phyloP scores from a whole-genome alignment of 345 rosid genomes.

The Iberis pinnata region DNA sequence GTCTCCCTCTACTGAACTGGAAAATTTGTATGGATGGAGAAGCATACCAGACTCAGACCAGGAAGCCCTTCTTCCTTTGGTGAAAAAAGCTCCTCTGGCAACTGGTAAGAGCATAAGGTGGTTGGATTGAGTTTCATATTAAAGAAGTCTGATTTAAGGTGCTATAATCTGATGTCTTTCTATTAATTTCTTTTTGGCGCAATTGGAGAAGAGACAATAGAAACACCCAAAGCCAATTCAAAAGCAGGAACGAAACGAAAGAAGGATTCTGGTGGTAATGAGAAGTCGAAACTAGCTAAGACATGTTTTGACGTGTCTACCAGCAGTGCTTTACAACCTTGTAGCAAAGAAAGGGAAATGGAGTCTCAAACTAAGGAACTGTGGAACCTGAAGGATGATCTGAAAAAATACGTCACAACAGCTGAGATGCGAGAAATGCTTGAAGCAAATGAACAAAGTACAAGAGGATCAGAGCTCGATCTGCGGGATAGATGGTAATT shows the following conservation, averaged over 20 bases:
- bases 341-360: constrained; percentile 44
- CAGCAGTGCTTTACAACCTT: constrained; percentile 31
- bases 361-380: constrained; percentile 74
- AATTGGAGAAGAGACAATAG: constrained; percentile 28
- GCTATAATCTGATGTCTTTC: constrained; percentile 14
- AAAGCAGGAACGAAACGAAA: constrained; percentile 56
- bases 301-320: constrained; percentile 38
- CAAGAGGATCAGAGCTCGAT: constrained; percentile 83
- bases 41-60: constrained; percentile 61
- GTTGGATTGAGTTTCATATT: constrained; percentile 11
- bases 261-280: constrained; percentile 37
- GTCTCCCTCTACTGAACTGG: constrained; percentile 47
- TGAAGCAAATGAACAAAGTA: constrained; percentile 61
- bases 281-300: constrained; percentile 53
- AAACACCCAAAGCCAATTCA: constrained; percentile 33
- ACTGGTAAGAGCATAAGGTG: constrained; percentile 39
- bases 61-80: constrained; percentile 39
- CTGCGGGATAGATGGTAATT: constrained; percentile 79
- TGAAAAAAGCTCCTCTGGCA: constrained; percentile 41
- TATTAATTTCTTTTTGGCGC: constrained; percentile 22
- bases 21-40: constrained; percentile 74
- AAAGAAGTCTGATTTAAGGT: constrained; percentile 3
- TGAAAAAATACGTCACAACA: constrained; percentile 67
- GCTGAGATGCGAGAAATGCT: constrained; percentile 80
- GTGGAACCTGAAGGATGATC: constrained; percentile 83